These are phyloP conservation scores for Leucocoprinus birnbaumii DNA, from an alignment of 768 basidiomycete species.

Conservation along the genomic window DNA sequence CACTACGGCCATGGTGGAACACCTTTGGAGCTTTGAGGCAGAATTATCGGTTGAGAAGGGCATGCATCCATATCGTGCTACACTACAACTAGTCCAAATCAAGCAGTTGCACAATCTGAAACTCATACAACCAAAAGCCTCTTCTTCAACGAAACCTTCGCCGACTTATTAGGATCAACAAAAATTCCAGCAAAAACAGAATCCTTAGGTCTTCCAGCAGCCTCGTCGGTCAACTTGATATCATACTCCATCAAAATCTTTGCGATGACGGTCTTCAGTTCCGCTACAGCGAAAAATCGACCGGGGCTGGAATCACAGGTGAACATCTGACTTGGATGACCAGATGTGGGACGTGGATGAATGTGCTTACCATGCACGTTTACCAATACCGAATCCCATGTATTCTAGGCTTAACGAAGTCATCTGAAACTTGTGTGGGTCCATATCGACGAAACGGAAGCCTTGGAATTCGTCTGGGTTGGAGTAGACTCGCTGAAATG, in stretches of 20 bases:
- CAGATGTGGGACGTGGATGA: neutral
- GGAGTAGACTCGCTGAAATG: conserved; percentile 20
- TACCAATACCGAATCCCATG: conserved; percentile 32
- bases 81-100: neutral
- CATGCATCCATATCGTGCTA: no score
- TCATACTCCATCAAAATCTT: conserved; percentile 38
- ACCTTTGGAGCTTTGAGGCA: no score
- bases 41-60: no score
- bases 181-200: neutral
- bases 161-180: neutral
- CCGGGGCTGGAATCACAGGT: conserved; percentile 23
- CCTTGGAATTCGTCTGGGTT: conserved; percentile 36
- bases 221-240: conserved; percentile 24
- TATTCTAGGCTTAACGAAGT: conserved; percentile 23
- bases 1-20: no score
- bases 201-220: conserved; percentile 2
- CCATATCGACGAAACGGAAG: conserved; percentile 31
- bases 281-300: conserved; percentile 40
- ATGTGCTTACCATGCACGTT: conserved; percentile 20
- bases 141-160: neutral
- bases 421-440: conserved; percentile 22
- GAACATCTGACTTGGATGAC: neutral
- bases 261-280: conserved; percentile 44
- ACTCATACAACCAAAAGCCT: neutral
- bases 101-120: neutral